Base-by-base conservation (phyloP, 2,329 filamentous ascomycete species). In the Colletotrichum sp. region DNA sequence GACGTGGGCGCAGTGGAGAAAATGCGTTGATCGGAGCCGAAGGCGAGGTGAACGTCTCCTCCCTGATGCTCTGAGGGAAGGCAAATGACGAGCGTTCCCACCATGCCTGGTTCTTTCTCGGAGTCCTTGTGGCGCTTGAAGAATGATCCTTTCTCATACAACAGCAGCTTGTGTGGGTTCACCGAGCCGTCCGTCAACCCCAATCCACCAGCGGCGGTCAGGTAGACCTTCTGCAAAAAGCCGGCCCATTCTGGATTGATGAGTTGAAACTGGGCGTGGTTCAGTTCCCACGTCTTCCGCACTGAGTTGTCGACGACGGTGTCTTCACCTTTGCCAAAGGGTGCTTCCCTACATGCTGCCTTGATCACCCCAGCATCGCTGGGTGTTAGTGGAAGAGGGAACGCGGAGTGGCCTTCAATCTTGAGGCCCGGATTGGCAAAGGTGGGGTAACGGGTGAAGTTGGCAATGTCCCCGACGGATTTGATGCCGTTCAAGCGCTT, bases 91-190 rank as follows among this genome's bases (percentile, higher is more conserved):
- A 89, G 77, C 0, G 86, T 89, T 3, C 83, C 88, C 66, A 89
- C 85, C 86, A 88, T 88, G 5, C 86, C 84, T 5, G 83, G 81
- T 5, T 78, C 81, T 75, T 87, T 89, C 74, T 88, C 86, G 0
- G 82, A 86, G 76, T 89, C 86, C 68, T 85, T 84, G 71, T 88
- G 86, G 0, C 81, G 78, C 71, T 87, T 86, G 80, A 88, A 88
- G 74, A 88, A 85, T 1, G 86, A 86, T 0, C 87, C 88, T 62
- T 85, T 79, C 75, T 87, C 86, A 78, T 89, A 89, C 1, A 89
- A 79, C 3, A 88, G 77, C 67, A 89, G 76, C 73, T 88, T 88
- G 79, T 86, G 85, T 2, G 82, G 81, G 64, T 86, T 80, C 3
- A 81, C 81, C 16, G 74, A 77, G 43, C 83, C 70, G 6, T 72